Conservation (phyloP, 768 basidiomycete species). For the Coprinopsis cinerea region DNA sequence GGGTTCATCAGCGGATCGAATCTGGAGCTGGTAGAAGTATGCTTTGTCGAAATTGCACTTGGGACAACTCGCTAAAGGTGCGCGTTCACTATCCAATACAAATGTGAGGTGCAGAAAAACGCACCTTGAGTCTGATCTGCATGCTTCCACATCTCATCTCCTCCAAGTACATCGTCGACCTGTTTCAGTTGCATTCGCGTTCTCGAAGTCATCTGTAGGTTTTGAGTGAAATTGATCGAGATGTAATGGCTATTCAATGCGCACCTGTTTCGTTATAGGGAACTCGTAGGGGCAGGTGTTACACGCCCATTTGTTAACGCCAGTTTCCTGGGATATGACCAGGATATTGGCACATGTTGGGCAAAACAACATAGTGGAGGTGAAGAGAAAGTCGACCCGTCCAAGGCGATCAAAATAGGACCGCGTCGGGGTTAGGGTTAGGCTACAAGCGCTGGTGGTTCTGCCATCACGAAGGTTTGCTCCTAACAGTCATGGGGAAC, state of each 20-base stretch:
- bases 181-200: slow-evolving; percentile 83
- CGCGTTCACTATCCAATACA: neutral
- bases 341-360: slow-evolving; percentile 91
- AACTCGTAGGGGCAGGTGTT: slow-evolving; percentile 95
- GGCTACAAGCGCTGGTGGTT: too few species aligned
- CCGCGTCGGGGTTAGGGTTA: neutral
- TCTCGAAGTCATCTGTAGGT: slow-evolving; percentile 93
- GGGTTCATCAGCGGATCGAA: slow-evolving; percentile 87
- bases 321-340: slow-evolving; percentile 68
- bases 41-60: slow-evolving; percentile 85
- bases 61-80: slow-evolving; percentile 42
- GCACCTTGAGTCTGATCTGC: slow-evolving; percentile 81
- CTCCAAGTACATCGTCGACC: slow-evolving; percentile 94
- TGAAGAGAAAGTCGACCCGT: neutral
- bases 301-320: slow-evolving; percentile 90
- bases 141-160: slow-evolving; percentile 90
- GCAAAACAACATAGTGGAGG: slow-evolving; percentile 75
- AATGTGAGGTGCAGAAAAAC: too few species aligned
- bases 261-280: slow-evolving; percentile 78
- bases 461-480: too few species aligned
- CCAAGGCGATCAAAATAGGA: neutral
- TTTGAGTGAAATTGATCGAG: neutral
- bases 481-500: too few species aligned
- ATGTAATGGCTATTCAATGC: slow-evolving; percentile 8
- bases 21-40: slow-evolving; percentile 95